These are phyloP conservation scores for Metarhizium humberi DNA, from an alignment of 2,329 filamentous ascomycete genomes.

Conservation along the genomic window DNA sequence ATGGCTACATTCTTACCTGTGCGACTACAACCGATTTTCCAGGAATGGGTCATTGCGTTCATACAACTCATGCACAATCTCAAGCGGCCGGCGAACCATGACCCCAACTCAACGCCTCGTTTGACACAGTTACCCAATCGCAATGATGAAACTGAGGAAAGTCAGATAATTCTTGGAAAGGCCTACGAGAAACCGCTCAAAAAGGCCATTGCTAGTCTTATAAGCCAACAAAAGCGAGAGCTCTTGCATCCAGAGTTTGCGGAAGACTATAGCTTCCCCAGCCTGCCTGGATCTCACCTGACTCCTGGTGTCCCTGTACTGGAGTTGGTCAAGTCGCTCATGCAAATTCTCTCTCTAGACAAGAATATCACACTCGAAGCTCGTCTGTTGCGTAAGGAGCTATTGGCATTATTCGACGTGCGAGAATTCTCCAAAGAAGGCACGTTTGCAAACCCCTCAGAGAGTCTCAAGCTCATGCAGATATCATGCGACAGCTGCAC, in stretches of 20 bases:
- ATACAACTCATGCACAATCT: constrained; percentile 86
- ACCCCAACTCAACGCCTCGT: constrained; percentile 41
- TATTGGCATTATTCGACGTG: constrained; percentile 84
- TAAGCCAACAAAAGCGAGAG: constrained; percentile 79
- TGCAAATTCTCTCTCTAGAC: constrained; percentile 86
- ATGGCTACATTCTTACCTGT: constrained; percentile 79
- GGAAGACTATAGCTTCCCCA: constrained; percentile 77
- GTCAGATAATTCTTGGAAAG: constrained; percentile 63
- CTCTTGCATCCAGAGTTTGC: constrained; percentile 82
- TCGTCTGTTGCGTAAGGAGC: constrained; percentile 76
- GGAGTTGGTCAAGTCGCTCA: constrained; percentile 84
- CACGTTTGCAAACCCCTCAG: constrained; percentile 78
- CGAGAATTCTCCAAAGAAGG: constrained; percentile 86
- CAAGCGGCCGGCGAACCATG: constrained; percentile 56
- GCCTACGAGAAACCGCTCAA: constrained; percentile 82
- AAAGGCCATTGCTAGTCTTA: constrained; percentile 74
- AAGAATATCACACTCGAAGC: constrained; percentile 86
- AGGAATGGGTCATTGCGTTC: constrained; percentile 91
- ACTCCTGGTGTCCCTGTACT: constrained; percentile 58
- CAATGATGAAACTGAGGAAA: constrained; percentile 47
- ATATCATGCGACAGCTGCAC: constrained; percentile 88
- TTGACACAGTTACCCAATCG: constrained; percentile 53
- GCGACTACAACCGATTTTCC: constrained; percentile 74
- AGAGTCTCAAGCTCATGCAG: constrained; percentile 62
- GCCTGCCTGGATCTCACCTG: constrained; percentile 61